phyloP scores from a whole-genome alignment of 305 asterid species.

The Solanum hybrid region DNA sequence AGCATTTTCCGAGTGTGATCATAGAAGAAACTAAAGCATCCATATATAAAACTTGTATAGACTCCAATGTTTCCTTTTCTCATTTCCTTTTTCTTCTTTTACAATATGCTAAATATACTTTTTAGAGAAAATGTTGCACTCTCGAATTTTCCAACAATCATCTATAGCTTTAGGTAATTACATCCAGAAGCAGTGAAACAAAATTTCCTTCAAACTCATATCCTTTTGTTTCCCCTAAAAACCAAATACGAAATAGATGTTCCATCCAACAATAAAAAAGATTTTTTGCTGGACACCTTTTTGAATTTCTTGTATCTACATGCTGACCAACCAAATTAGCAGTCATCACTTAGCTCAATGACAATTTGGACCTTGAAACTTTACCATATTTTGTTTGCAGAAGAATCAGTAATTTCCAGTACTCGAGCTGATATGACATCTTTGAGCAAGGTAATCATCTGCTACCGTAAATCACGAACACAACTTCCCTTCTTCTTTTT shows the following conservation, averaged over 20 bases:
- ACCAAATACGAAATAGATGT: background rate
- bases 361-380: conserved; percentile 10
- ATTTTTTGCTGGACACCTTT: background rate
- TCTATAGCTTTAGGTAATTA: background rate
- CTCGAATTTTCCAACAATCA: background rate
- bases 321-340: background rate
- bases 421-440: conserved; percentile 22
- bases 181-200: background rate
- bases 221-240: background rate
- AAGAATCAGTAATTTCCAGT: conserved; percentile 28
- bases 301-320: background rate
- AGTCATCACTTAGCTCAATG: background rate
- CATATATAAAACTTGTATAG: background rate
- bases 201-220: background rate
- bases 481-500: background rate
- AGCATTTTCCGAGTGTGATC: background rate
- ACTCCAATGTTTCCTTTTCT: background rate
- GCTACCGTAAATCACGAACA: background rate
- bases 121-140: background rate
- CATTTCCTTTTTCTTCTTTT: background rate
- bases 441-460: conserved; percentile 36
- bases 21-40: background rate
- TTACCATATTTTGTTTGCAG: conserved; percentile 24
- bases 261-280: background rate
- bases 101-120: background rate